phyloP scores from a whole-genome alignment of 225 moss, liverwort and hornwort species.

The Thuidium tamariscinum region DNA sequence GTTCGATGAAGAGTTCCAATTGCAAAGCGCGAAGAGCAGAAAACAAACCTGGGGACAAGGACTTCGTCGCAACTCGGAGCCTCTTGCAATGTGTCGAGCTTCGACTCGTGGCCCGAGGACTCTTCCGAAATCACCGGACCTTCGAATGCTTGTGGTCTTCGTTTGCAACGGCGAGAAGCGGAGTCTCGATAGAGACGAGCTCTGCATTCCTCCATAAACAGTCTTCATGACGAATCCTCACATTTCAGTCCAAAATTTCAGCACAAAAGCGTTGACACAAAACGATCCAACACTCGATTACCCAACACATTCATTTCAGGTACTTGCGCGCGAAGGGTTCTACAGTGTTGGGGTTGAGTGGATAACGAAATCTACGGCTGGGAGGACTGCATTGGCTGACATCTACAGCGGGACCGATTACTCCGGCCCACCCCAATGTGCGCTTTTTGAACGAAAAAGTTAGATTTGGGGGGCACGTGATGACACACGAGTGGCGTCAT shows the following conservation, averaged over 20 bases:
- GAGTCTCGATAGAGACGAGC: neutral
- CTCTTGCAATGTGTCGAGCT: neutral
- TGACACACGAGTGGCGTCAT: neutral
- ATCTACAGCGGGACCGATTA: neutral
- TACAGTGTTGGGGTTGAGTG: neutral
- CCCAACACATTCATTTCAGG: neutral
- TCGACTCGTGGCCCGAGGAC: neutral
- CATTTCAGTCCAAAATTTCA: neutral
- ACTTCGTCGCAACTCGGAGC: neutral
- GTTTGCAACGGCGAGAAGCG: neutral
- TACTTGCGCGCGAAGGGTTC: neutral
- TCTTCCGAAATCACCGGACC: neutral
- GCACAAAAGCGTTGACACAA: neutral
- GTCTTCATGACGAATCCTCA: conserved; percentile 5
- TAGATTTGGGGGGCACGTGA: neutral
- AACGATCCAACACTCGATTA: neutral
- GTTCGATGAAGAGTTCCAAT: neutral
- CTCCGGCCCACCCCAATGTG: neutral
- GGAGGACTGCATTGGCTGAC: neutral
- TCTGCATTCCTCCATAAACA: conserved; percentile 5
- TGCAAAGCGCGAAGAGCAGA: neutral
- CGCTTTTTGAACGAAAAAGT: neutral
- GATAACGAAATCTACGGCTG: conserved; percentile 10
- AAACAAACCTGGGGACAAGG: neutral
- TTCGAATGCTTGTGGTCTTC: neutral